Evolutionary conservation across 75 land plant genomes (phyloP), one percentile per base, ranked within the genome.

Genomic region (Chamaecyparis obtusa): DNA sequence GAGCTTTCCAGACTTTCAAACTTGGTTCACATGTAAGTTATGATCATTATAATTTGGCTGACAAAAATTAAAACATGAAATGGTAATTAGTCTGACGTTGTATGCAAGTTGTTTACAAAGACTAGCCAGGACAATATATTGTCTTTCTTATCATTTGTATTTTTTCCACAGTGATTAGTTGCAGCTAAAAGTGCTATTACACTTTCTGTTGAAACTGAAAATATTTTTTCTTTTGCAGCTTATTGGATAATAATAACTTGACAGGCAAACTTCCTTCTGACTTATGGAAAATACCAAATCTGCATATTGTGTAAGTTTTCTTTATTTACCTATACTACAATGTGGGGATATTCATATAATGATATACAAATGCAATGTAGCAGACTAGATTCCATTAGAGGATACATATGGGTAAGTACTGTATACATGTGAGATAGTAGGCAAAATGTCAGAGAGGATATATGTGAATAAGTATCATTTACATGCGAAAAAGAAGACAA

Each of bases 201-300:
- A 33, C 78, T n/a, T 57, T 79, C 44, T 19, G 69, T 46, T 30
- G 30, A 11, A 49, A 69, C 37, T 83, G 17, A 41, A 87, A 64
- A 55, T 15, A 71, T 81, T 64, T 46, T 64, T 81, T 72, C 57
- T 27, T 33, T 57, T 92, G 89, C 95, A 97, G 99, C 71, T 72
- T 97, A 43, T 67, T 97, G 86, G 99, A 97, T 88, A 97, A 97
- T 83, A 97, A 97, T 85, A 93, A 97, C 81, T 88, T 97, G 54
- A 88, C 91, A 41, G 96, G 99, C 33, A 46, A 87, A 39, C 93
- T 97, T 88, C 99, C 99, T 83, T 87, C 90, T 27, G 95, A 95
- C 72, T 56, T 93, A 16, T 89, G 92, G 49, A 43, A 90, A 44
- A 55, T 92, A 79, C 90, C 92, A 54, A 88, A 43, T 21, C 87